Base-by-base conservation (phyloP, 2,329 filamentous ascomycete species). In the Neurospora sp. region DNA sequence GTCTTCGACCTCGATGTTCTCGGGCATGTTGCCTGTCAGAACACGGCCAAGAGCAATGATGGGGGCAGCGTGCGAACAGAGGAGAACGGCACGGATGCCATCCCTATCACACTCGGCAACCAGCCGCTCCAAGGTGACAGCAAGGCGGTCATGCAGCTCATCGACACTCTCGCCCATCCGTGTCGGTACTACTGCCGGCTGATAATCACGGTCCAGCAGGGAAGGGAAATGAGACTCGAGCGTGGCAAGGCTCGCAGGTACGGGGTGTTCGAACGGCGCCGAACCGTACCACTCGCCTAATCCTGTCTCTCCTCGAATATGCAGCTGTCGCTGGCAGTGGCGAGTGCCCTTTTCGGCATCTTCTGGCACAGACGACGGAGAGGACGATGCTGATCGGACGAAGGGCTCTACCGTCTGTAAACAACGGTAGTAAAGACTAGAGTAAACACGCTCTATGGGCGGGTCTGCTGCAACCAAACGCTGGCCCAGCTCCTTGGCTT, bases 271-370 rank as follows among this genome's bases (percentile, higher is more conserved):
- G 80, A 97, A 97, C 71, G 89, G 89, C 17, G 94, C 93, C 67
- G 88, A 85, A 36, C 96, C 96, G 79, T 96, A 98, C 91, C 96
- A 98, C 82, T 99, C 96, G 72, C 92, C 90, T 46, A 89, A 76
- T 13, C 87, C 87, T 70, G 83, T 80, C 75, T 90, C 88, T 67
- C 84, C 85, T 42, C 85, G 83, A 72, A 90, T 85, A 46, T 77
- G 80, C 70, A 80, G 74, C 28, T 62, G 52, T 36, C 77, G 72
- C 17, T 67, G n/a, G 66, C 17, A 23, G 66, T 23, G 33, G 42
- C 17, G n/a, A 42, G 40, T 62, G 52, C 52, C 66, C 19, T 15
- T 42, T 62, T 66, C 66, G 38, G 17, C 38, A 52, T 36, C 52
- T 62, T 62, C 52, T 62, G 23, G 52, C 52, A 17, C 15, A 36